Evolutionary conservation across 2,329 filamentous ascomycete genomes (phyloP).

Genomic region (Sporothrix pallida): DNA sequence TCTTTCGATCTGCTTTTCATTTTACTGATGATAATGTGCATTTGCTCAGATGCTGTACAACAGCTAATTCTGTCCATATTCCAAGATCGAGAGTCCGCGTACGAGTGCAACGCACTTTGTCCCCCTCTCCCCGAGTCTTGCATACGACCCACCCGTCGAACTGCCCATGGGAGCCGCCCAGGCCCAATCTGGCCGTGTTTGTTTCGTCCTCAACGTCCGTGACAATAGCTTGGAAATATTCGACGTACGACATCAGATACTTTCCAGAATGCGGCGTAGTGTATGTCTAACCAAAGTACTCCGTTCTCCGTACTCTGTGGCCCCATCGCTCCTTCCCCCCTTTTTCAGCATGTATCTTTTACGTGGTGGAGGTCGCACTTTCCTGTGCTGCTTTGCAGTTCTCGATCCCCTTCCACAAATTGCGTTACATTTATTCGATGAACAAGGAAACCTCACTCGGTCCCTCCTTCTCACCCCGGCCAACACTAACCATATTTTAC

Average conservation of each 20-base stretch:
- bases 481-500: neutral
- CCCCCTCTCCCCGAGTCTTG: slow-evolving; percentile 13
- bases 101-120: neutral
- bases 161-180: neutral
- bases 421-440: slow-evolving; percentile 25
- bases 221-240: slow-evolving; percentile 11
- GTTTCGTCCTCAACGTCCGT: slow-evolving; percentile 35
- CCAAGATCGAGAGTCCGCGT: neutral
- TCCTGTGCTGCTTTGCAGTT: slow-evolving; percentile 8
- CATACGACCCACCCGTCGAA: neutral
- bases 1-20: neutral
- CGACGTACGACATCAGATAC: neutral
- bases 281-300: neutral
- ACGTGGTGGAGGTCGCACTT: neutral
- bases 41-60: neutral
- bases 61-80: neutral
- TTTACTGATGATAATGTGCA: neutral
- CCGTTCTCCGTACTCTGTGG: too few relatives aligned
- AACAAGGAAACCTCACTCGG: slow-evolving; percentile 18
- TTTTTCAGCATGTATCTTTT: neutral
- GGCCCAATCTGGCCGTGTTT: slow-evolving; percentile 29
- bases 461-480: slow-evolving; percentile 26
- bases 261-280: neutral
- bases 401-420: slow-evolving; percentile 5
- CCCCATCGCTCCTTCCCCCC: slow-evolving; percentile 14